These are phyloP conservation scores for Barnettozyma hawaiiensis DNA, from an alignment of 1,139 yeast genomes.

Conservation along the genomic window DNA sequence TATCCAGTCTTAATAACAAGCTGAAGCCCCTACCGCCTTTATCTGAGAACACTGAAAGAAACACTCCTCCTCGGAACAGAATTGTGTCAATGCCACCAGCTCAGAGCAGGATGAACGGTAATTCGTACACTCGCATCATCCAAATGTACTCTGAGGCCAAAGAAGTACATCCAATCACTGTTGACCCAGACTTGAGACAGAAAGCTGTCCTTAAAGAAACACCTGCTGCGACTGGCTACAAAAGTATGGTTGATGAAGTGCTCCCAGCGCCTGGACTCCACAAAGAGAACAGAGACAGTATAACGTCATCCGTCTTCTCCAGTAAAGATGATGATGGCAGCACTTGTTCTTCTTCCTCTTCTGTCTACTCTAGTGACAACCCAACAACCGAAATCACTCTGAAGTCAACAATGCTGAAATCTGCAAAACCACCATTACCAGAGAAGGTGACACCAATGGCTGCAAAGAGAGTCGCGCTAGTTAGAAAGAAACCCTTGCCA, in stretches of 20 bases:
- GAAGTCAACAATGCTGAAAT: background rate
- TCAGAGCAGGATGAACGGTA: background rate
- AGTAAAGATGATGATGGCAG: background rate
- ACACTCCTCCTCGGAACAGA: constrained; percentile 9
- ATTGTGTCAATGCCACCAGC: constrained; percentile 16
- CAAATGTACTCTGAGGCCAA: constrained; percentile 14
- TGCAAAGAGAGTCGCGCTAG: background rate
- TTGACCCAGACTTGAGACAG: background rate
- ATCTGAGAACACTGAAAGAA: constrained; percentile 1
- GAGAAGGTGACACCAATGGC: background rate
- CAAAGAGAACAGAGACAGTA: background rate
- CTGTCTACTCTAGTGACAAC: constrained; percentile 1
- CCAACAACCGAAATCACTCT: background rate
- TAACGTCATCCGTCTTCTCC: background rate
- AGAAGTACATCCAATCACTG: background rate
- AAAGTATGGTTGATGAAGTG: constrained; percentile 4
- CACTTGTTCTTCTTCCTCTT: no score
- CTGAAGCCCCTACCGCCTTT: constrained; percentile 1
- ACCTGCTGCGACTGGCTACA: background rate
- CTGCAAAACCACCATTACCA: constrained; percentile 3
- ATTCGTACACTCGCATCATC: constrained; percentile 17
- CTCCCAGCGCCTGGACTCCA: background rate
- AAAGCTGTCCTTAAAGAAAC: background rate
- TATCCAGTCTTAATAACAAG: background rate
- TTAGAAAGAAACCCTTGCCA: constrained; percentile 2